These are phyloP conservation scores for Xylaria sp. DNA, from an alignment of 2,329 filamentous ascomycete species.

Conservation along the genomic window DNA sequence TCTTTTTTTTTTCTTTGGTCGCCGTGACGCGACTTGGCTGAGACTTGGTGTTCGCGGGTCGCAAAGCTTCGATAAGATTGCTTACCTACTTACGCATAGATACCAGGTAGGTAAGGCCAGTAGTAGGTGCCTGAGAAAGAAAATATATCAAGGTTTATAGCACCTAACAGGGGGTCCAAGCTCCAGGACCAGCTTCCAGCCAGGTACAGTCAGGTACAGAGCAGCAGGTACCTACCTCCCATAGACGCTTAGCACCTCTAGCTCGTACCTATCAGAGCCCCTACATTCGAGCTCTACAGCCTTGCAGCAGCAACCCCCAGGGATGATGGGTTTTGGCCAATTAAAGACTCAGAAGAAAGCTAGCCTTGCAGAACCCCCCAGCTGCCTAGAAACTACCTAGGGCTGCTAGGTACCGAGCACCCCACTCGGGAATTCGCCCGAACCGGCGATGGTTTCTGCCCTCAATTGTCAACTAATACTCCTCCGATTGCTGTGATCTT, in stretches of 20 bases:
- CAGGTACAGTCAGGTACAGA: slow-evolving; percentile 5
- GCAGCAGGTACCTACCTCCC: background rate
- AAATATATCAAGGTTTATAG: slow-evolving; percentile 4
- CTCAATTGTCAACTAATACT: background rate
- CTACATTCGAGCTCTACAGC: slow-evolving; percentile 2
- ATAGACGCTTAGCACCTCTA: background rate
- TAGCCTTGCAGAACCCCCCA: slow-evolving; percentile 18
- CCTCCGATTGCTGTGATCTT: slow-evolving; percentile 24
- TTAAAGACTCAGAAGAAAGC: background rate
- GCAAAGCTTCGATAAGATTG: slow-evolving; percentile 36
- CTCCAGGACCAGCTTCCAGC: slow-evolving; percentile 18
- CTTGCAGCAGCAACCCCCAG: slow-evolving; percentile 16
- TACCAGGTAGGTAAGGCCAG: background rate
- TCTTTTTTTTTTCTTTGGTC: slow-evolving; percentile 31
- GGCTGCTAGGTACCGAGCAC: slow-evolving; percentile 17
- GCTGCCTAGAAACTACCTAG: slow-evolving; percentile 19
- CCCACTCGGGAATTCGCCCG: slow-evolving; percentile 33
- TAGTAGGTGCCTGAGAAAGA: background rate
- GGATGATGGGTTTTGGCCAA: background rate
- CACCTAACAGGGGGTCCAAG: slow-evolving; percentile 25
- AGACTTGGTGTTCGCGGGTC: slow-evolving; percentile 37
- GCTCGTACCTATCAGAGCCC: background rate
- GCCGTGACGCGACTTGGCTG: slow-evolving; percentile 35
- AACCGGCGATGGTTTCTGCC: slow-evolving; percentile 29
- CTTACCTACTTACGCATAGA: background rate